A percentile compares a stretch with the other conserved stretches of the same genome.
Evolutionary conservation across 225 moss, liverwort and hornwort genomes (phyloP).

Genomic region (Thuidium tamariscinum): DNA sequence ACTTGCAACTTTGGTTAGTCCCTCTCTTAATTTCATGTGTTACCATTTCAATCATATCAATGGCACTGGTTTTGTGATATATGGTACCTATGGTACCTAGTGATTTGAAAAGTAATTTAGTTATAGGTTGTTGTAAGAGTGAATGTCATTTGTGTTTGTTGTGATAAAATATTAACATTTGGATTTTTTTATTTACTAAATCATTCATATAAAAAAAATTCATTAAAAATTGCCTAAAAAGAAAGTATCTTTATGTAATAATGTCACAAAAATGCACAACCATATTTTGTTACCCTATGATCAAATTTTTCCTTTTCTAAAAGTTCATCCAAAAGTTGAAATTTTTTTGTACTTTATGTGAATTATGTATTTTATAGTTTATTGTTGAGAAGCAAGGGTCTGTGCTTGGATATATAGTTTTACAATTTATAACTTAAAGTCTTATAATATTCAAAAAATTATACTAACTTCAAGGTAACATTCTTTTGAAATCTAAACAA

Average conservation of each 20-base stretch:
- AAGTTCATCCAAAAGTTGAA: background rate
- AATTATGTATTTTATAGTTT: too few species aligned
- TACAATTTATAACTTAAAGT: background rate
- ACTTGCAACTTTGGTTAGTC: background rate
- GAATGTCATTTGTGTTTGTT: background rate
- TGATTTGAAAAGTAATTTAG: background rate
- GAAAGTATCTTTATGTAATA: background rate
- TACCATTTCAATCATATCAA: too few species aligned
- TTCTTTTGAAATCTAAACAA: fast-evolving
- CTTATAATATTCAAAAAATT: background rate
- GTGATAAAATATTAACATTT: too few species aligned
- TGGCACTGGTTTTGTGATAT: background rate
- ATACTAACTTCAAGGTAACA: fast-evolving
- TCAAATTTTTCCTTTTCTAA: background rate
- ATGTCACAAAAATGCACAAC: too few species aligned
- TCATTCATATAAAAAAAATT: fast-evolving
- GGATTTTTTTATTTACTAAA: too few species aligned
- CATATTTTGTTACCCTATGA: background rate
- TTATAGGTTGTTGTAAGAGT: fast-evolving
- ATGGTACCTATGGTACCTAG: too few species aligned
- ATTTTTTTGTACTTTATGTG: background rate
- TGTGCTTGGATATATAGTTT: background rate
- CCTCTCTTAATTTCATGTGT: background rate
- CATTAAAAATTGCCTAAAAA: background rate
- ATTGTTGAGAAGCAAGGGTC: too few species aligned